Evolutionary conservation across 371 early-diverging fungal species (phyloP).

Genomic region (Apophysomyces sp.): DNA sequence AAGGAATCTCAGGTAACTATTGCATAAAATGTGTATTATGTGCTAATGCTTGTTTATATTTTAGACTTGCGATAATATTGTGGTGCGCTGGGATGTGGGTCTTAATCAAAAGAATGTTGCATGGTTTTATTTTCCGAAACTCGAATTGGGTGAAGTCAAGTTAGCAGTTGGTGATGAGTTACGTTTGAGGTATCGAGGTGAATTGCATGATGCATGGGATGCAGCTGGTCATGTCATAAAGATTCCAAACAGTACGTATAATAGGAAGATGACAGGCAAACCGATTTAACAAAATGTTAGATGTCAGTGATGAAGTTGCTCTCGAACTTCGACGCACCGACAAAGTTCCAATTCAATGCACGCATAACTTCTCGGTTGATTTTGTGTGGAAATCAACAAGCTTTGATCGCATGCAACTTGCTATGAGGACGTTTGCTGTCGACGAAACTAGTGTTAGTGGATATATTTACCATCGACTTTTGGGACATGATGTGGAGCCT

Average conservation of each 20-base stretch:
- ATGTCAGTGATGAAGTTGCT: conserved; percentile 91
- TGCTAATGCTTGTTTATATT: not conserved
- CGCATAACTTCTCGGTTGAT: conserved; percentile 96
- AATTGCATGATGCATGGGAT: conserved; percentile 85
- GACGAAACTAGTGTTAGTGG: conserved; percentile 93
- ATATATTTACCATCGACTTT: conserved; percentile 90
- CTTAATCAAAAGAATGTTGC: conserved; percentile 93
- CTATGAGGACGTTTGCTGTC: conserved; percentile 94
- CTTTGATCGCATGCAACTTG: conserved; percentile 95
- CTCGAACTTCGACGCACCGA: conserved; percentile 73
- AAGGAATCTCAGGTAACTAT: conserved; percentile 85
- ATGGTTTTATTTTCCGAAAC: conserved; percentile 90
- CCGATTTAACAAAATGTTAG: conserved; percentile 26
- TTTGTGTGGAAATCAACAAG: conserved; percentile 99
- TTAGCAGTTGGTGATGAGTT: conserved; percentile 97
- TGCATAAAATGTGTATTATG: not conserved
- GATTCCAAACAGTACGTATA: conserved; percentile 80
- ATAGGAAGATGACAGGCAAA: not conserved
- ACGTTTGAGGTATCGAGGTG: conserved; percentile 85
- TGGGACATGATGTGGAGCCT: conserved; percentile 92
- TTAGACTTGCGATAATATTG: conserved; percentile 90
- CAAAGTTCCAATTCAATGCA: conserved; percentile 81
- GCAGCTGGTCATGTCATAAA: conserved; percentile 93
- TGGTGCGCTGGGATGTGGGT: conserved; percentile 97
- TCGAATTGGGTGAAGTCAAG: conserved; percentile 91